Evolutionary conservation across 2,329 filamentous ascomycete species (phyloP).

Genomic region (Pezicula rhizophila): DNA sequence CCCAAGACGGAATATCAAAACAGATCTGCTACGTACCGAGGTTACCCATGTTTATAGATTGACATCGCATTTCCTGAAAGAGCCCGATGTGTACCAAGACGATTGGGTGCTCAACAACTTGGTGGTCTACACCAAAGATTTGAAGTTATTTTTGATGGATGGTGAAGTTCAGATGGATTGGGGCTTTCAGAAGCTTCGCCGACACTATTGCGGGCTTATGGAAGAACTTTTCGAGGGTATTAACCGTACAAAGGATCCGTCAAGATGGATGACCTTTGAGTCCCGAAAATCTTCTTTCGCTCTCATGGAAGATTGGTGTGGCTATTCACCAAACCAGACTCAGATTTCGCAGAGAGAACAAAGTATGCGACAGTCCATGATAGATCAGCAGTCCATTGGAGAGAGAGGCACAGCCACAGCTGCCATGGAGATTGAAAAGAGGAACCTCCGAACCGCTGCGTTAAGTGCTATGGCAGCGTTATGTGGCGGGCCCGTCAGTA

Average conservation of each 20-base stretch:
- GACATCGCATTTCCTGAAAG: conserved; percentile 81
- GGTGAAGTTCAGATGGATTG: conserved; percentile 91
- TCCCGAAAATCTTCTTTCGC: conserved; percentile 91
- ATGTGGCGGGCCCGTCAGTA: conserved; percentile 78
- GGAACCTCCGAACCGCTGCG: conserved; percentile 82
- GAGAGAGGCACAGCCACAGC: conserved; percentile 77
- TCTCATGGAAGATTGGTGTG: conserved; percentile 99
- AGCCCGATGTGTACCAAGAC: conserved; percentile 72
- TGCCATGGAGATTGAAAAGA: conserved; percentile 94
- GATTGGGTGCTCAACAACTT: conserved; percentile 89
- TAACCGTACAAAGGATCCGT: conserved; percentile 75
- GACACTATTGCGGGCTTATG: conserved; percentile 89
- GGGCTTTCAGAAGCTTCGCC: conserved; percentile 85
- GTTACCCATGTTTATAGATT: conserved; percentile 95
- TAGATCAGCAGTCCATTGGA: conserved; percentile 67
- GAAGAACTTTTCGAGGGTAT: conserved; percentile 91
- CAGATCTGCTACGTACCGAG: conserved; percentile 83
- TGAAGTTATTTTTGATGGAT: conserved; percentile 92
- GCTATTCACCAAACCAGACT: conserved; percentile 84
- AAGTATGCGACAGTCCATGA: conserved; percentile 76
- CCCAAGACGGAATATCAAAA: conserved; percentile 73
- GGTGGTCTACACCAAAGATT: conserved; percentile 81
- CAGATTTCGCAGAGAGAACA: conserved; percentile 80
- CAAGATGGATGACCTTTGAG: conserved; percentile 96
- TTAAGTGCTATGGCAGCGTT: conserved; percentile 93